phyloP scores from a whole-genome alignment of 495 filamentous ascomycete genomes.

The Podospora conica region DNA sequence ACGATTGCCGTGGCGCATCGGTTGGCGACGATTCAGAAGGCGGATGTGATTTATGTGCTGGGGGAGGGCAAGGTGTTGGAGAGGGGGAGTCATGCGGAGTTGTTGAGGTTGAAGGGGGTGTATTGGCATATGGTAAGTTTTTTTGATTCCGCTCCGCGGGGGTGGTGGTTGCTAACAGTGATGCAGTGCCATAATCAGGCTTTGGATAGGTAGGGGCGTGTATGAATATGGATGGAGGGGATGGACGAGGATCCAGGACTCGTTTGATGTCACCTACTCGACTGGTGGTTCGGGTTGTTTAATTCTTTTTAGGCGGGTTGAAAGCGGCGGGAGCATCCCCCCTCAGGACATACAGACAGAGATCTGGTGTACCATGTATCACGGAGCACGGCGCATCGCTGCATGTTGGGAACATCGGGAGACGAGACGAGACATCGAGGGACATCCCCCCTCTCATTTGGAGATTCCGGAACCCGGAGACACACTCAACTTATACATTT shows the following conservation, averaged over 20 bases:
- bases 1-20: slow-evolving; percentile 68
- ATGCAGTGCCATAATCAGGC: slow-evolving; percentile 37
- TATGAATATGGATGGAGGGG: background rate
- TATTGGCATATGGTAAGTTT: slow-evolving; percentile 41
- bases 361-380: background rate
- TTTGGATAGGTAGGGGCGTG: slow-evolving; percentile 26
- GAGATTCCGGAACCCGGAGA: background rate
- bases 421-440: background rate
- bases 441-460: background rate
- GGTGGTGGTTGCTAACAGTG: slow-evolving; percentile 7
- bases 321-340: background rate
- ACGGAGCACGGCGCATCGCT: background rate
- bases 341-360: background rate
- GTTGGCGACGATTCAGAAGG: slow-evolving; percentile 47
- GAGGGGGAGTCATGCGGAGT: slow-evolving; percentile 44
- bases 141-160: background rate
- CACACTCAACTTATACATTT: background rate
- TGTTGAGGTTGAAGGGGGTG: slow-evolving; percentile 41
- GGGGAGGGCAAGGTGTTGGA: slow-evolving; percentile 48
- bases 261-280: background rate
- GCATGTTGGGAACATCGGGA: background rate
- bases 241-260: background rate
- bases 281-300: too few species aligned
- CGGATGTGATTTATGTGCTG: slow-evolving; percentile 50
- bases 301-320: too few species aligned